Evolutionary conservation across 106 monocot species (phyloP).

Genomic region (Alisma plantagoaquatica): DNA sequence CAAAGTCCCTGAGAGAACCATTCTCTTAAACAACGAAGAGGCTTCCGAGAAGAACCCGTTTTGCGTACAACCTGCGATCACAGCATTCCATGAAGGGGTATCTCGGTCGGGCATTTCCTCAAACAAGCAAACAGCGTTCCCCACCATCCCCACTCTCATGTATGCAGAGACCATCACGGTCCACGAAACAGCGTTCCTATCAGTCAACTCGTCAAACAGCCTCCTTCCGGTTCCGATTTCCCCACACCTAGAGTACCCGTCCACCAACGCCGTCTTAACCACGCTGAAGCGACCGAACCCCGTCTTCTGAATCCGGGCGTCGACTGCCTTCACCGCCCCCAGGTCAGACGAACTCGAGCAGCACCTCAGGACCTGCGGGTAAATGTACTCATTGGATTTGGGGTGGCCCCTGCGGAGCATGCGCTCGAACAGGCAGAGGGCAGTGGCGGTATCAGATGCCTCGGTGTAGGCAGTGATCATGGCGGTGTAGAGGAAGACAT

Average conservation of each 20-base stretch:
- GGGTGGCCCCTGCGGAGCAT: constrained; percentile 38
- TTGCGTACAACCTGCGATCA: constrained; percentile 62
- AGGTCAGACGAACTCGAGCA: constrained; percentile 12
- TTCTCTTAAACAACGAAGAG: constrained; percentile 33
- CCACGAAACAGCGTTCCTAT: constrained; percentile 70
- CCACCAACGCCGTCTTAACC: constrained; percentile 60
- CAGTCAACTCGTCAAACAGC: constrained; percentile 58
- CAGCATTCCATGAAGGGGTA: constrained; percentile 75
- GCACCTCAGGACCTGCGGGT: constrained; percentile 61
- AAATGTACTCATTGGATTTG: constrained; percentile 71
- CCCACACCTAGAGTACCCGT: constrained; percentile 48
- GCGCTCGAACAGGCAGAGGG: constrained; percentile 33
- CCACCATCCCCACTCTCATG: constrained; percentile 37
- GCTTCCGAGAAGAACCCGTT: constrained; percentile 81
- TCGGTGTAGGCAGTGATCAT: constrained; percentile 76
- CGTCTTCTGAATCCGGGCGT: constrained; percentile 29
- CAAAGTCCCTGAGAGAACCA: constrained; percentile 20
- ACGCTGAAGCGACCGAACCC: constrained; percentile 41
- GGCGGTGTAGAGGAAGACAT: constrained; percentile 82
- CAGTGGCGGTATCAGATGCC: constrained; percentile 18
- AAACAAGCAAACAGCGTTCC: constrained; percentile 53
- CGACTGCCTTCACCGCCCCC: constrained; percentile 25
- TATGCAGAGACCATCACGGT: constrained; percentile 75
- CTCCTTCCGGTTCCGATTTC: constrained; percentile 38
- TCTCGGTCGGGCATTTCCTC: constrained; percentile 85